A percentile compares a stretch with the other conserved stretches of the same genome.
phyloP scores from a whole-genome alignment of 2,329 filamentous ascomycete species.

The Dothistroma septosporum region DNA sequence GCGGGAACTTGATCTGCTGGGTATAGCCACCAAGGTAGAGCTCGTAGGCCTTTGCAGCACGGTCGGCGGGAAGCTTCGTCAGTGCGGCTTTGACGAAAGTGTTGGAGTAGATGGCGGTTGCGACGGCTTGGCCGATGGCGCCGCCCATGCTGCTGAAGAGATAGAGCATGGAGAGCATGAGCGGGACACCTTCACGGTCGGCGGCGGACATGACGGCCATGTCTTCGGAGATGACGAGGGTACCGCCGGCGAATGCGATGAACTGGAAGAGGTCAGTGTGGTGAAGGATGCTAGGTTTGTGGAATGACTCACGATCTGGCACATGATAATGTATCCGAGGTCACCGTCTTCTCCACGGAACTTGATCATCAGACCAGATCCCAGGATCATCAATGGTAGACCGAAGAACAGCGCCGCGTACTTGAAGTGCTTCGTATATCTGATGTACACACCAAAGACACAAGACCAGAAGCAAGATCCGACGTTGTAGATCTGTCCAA shows the following conservation, averaged over 20 bases:
- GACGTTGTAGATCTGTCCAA: constrained; percentile 35
- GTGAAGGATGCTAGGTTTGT: too few relatives aligned
- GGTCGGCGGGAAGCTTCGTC: constrained; percentile 13
- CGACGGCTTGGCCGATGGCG: constrained; percentile 27
- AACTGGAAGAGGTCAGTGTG: constrained; percentile 29
- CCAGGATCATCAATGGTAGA: constrained; percentile 36
- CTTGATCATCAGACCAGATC: constrained; percentile 35
- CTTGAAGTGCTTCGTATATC: constrained; percentile 48
- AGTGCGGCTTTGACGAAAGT: constrained; percentile 18
- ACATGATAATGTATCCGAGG: constrained; percentile 52
- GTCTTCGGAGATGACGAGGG: constrained; percentile 53
- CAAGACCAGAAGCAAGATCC: constrained; percentile 43
- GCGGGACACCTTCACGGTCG: constrained; percentile 33
- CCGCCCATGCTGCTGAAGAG: constrained; percentile 32
- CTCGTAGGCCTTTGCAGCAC: constrained; percentile 29
- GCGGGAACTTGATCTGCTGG: constrained; percentile 33
- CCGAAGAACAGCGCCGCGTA: constrained; percentile 38
- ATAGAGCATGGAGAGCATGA: constrained; percentile 35
- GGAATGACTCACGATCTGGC: constrained; percentile 40
- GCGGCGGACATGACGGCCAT: constrained; percentile 52
- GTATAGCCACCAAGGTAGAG: constrained; percentile 27
- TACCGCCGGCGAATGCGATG: constrained; percentile 52
- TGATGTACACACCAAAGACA: constrained; percentile 47
- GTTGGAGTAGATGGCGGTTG: constrained; percentile 33
- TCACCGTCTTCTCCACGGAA: constrained; percentile 37